phyloP scores from a whole-genome alignment of 225 moss, liverwort and hornwort genomes.

The Ulota crispa region DNA sequence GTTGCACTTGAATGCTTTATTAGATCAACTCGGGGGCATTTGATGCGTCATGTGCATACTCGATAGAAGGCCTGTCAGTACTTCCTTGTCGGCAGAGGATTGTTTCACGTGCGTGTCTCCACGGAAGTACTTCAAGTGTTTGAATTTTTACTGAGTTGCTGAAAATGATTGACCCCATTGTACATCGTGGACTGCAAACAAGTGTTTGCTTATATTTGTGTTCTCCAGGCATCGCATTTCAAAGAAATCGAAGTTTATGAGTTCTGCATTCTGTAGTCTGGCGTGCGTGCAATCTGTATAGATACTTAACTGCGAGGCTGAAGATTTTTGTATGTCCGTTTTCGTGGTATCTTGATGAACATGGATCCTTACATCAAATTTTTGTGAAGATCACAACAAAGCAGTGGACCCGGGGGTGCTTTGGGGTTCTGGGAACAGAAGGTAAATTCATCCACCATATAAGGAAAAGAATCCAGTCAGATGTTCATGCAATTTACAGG shows the following conservation, averaged over 20 bases:
- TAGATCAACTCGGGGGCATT: conserved; percentile 5
- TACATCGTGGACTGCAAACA: not conserved
- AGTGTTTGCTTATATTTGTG: not conserved
- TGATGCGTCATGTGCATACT: conserved; percentile 5
- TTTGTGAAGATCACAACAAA: too few relatives aligned
- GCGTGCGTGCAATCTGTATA: not conserved
- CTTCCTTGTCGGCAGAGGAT: not conserved
- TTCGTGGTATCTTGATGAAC: not conserved
- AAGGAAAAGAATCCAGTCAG: too few relatives aligned
- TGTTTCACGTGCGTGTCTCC: not conserved
- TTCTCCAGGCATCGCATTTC: not conserved
- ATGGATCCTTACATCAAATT: too few relatives aligned
- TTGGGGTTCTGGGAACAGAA: too few relatives aligned
- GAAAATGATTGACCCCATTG: not conserved
- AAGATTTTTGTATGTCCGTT: not conserved
- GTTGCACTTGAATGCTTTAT: conserved; percentile 32
- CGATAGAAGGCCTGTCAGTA: not conserved
- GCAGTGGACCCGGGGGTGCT: too few relatives aligned
- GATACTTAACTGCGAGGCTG: not conserved
- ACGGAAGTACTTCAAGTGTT: not conserved
- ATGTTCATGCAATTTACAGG: too few relatives aligned
- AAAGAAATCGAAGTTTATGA: not conserved
- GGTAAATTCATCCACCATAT: too few relatives aligned
- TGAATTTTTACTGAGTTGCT: not conserved
- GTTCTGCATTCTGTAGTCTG: not conserved